phyloP scores from a whole-genome alignment of 441 rosid species.

The Omphalea diandra region DNA sequence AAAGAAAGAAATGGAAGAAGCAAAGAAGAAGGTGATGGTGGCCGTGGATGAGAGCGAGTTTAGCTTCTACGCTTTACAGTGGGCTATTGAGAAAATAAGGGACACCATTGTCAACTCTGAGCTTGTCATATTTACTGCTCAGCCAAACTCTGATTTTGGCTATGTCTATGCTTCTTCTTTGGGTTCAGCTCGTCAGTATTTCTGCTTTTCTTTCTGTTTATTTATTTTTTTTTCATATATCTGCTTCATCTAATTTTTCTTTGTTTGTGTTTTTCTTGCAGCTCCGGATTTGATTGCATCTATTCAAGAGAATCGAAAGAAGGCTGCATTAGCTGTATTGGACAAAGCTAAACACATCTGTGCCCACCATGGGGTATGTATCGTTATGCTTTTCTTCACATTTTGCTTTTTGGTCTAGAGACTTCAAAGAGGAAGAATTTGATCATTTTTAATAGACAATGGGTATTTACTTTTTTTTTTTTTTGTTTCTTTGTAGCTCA shows the following conservation, averaged over 20 bases:
- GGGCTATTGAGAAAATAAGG: constrained; percentile 48
- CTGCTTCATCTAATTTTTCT: no score
- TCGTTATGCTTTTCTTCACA: no score
- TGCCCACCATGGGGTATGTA: constrained; percentile 53
- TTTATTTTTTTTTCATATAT: background rate
- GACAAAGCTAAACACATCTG: constrained; percentile 53
- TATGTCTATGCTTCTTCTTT: constrained; percentile 49
- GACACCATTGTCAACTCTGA: constrained; percentile 36
- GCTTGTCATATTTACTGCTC: constrained; percentile 56
- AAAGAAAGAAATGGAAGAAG: constrained; percentile 20
- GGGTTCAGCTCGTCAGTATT: constrained; percentile 50
- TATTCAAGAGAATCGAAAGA: constrained; percentile 54
- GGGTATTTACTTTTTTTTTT: no score
- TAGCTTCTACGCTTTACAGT: constrained; percentile 53
- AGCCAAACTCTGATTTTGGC: constrained; percentile 35
- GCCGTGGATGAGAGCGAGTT: constrained; percentile 68
- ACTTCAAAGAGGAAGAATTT: no score
- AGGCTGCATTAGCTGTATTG: constrained; percentile 38
- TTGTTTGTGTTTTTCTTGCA: constrained; percentile 19
- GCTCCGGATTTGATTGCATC: constrained; percentile 53
- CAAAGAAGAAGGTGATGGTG: constrained; percentile 57
- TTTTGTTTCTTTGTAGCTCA: no score
- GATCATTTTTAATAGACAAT: no score
- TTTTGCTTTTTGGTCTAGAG: no score
- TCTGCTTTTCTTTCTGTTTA: background rate